Conservation (phyloP, 192 early-diverging fungal species). For the Backusella australiensis region DNA sequence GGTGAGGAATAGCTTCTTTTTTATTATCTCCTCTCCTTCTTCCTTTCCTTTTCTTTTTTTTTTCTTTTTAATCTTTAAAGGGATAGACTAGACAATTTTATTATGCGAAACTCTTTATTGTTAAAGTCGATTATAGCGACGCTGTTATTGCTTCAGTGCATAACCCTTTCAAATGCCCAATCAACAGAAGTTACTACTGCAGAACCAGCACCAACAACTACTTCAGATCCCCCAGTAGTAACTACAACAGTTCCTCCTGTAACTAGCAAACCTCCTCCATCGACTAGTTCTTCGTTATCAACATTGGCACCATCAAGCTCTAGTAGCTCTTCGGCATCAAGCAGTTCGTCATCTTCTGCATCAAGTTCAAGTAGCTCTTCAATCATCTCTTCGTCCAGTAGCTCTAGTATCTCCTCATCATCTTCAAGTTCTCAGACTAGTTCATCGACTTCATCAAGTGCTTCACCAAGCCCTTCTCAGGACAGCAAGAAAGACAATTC, state of each 20-base stretch:
- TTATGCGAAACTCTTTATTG: background rate
- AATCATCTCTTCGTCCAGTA: background rate
- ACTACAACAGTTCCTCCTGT: background rate
- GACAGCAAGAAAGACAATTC: background rate
- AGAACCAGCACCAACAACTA: background rate
- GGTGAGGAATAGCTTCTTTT: constrained; percentile 2
- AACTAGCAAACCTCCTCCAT: background rate
- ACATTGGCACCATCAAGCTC: background rate
- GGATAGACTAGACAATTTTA: background rate
- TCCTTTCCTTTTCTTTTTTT: background rate
- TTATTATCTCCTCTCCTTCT: background rate
- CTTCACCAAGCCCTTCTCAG: background rate
- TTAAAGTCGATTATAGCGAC: background rate
- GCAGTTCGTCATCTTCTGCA: background rate
- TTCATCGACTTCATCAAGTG: background rate
- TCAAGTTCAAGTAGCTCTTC: background rate
- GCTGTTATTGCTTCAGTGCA: background rate
- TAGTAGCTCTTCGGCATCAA: background rate
- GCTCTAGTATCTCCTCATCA: background rate
- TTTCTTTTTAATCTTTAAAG: constrained; percentile 1
- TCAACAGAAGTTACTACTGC: background rate
- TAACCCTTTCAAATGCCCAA: constrained; percentile 2
- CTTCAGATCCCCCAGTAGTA: background rate
- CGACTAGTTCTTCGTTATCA: background rate
- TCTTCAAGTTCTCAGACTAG: background rate